phyloP scores from a whole-genome alignment of 164 flowering plant species.

The Piper longum region DNA sequence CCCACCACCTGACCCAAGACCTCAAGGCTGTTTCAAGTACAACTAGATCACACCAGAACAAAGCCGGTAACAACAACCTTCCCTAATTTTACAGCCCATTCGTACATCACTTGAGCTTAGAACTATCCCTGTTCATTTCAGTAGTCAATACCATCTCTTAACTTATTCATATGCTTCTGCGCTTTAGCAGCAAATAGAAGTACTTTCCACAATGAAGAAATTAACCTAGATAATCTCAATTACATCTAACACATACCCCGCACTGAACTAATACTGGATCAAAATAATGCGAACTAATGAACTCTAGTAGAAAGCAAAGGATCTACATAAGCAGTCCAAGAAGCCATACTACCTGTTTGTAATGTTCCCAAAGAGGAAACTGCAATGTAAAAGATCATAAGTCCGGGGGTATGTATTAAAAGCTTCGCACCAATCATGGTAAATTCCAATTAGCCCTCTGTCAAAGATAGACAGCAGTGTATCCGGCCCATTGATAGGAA shows the following conservation, averaged over 20 bases:
- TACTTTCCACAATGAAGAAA: too few species aligned
- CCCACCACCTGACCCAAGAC: too few species aligned
- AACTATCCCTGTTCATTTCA: too few species aligned
- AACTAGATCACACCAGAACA: too few species aligned
- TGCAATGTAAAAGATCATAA: slow-evolving; percentile 75
- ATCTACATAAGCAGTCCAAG: background rate
- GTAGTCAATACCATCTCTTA: too few species aligned
- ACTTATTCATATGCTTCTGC: too few species aligned
- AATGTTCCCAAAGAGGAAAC: slow-evolving; percentile 46
- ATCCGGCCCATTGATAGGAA: slow-evolving; percentile 51
- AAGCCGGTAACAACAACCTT: too few species aligned
- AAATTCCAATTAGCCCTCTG: slow-evolving; percentile 74
- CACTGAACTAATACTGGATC: background rate
- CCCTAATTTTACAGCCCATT: too few species aligned
- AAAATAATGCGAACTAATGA: too few species aligned
- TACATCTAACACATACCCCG: background rate
- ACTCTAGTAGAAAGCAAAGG: background rate
- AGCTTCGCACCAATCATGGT: slow-evolving; percentile 92
- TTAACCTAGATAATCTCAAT: background rate
- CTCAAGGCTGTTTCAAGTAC: too few species aligned
- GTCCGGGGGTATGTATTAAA: slow-evolving; percentile 83
- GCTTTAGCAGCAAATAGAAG: too few species aligned
- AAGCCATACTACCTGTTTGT: slow-evolving; percentile 33
- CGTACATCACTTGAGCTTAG: too few species aligned
- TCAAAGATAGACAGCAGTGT: slow-evolving; percentile 61